Evolutionary conservation across 192 early-diverging fungal genomes (phyloP), one percentile per base, ranked within the genome.

Genomic region (Linnemannia schmuckeri): DNA sequence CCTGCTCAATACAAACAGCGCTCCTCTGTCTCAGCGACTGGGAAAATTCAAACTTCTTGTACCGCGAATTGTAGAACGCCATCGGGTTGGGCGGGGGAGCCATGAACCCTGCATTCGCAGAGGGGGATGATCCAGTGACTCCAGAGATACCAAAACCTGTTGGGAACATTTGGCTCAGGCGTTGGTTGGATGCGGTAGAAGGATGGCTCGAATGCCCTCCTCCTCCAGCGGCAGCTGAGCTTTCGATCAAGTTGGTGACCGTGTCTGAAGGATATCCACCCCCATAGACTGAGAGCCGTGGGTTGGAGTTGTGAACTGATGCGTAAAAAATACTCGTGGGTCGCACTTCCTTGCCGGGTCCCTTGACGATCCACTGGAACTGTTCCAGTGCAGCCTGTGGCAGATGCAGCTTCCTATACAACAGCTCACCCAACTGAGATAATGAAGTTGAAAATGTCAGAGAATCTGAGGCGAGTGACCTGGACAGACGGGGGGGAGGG

Each of bases 281-380:
- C 35, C 85, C 85, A 27, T 63, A 87, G 17, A 87, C 85, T 18
- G 85, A 87, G 12, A 81, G 76, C 27, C 85, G 70, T n/a, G 79
- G 85, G 46, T 87, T 87, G 12, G 82, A 72, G 46, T 6, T 77
- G n/a, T 71, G 70, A 13, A 73, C 49, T 35, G 78, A 30, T 8
- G 49, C 12, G 40, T 68, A 40, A 52, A 80, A 77, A 18, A 77
- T 76, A 38, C 85, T 83, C 47, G 80, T 4, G 4, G 85, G 76
- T 27, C 76, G 75, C 2, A 41, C 68, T 33, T 87, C 85, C n/a
- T 87, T 87, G 38, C 85, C 77, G 13, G 85, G 85, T 17, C 89
- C 89, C 69, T 89, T 89, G 55, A 89, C 68, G 49, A 89, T 74
- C 89, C 89, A 89, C 44, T 85, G 76, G 40, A 89, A 89, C 73